phyloP scores from a whole-genome alignment of 345 rosid genomes.

The Citrus trifoliata region DNA sequence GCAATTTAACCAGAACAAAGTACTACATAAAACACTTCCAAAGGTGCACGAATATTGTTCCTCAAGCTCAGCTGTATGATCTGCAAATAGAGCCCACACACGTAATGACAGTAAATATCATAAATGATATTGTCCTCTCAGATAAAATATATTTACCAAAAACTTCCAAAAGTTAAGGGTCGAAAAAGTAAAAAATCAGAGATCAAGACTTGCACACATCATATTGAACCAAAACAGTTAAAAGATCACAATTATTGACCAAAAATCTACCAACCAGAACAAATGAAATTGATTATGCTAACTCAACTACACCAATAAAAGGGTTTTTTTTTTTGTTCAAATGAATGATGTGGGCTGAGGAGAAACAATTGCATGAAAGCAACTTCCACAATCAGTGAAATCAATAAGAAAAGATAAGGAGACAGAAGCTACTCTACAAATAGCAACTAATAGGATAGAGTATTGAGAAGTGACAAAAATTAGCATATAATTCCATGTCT shows the following conservation, averaged over 20 bases:
- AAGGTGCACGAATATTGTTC: conserved; percentile 36
- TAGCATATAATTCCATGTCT: neutral
- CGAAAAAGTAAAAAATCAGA: neutral
- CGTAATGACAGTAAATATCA: conserved; percentile 22
- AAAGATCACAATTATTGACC: neutral
- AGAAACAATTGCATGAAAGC: neutral
- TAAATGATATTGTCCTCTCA: conserved; percentile 5
- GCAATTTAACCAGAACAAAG: conserved; percentile 15
- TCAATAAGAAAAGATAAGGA: neutral
- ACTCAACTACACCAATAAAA: neutral
- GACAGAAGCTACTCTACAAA: neutral
- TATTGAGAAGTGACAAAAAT: neutral
- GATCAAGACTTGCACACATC: neutral
- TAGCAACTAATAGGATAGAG: neutral
- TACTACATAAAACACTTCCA: conserved; percentile 23
- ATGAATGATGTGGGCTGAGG: neutral
- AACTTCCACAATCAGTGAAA: neutral
- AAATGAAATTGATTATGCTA: neutral
- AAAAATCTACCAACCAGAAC: neutral
- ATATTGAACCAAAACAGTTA: neutral
- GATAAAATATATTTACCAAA: neutral
- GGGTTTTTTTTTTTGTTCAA: neutral
- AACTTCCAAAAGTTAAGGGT: neutral
- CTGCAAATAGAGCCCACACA: conserved; percentile 56
- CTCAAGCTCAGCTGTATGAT: conserved; percentile 53